These are phyloP conservation scores for Penicillium coffeae DNA, from an alignment of 495 filamentous ascomycete species.

Conservation along the genomic window DNA sequence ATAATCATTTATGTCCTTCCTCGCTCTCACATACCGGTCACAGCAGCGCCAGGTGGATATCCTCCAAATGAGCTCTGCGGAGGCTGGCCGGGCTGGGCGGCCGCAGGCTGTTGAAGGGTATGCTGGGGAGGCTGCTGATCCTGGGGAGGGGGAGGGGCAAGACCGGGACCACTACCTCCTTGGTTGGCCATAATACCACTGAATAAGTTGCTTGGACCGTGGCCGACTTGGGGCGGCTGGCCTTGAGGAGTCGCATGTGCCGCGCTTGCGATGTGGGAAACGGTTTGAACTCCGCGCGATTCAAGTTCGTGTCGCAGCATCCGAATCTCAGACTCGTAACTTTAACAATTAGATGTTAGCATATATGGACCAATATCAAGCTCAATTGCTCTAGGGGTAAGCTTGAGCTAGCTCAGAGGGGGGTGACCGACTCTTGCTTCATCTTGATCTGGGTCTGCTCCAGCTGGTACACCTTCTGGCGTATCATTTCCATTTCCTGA, in stretches of 20 bases:
- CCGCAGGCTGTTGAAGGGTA: conserved; percentile 57
- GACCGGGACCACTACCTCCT: conserved; percentile 77
- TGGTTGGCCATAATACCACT: conserved; percentile 93
- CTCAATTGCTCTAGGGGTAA: neutral
- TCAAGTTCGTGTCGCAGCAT: conserved; percentile 87
- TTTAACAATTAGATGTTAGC: conserved; percentile 30
- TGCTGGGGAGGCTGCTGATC: conserved; percentile 58
- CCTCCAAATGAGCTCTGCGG: conserved; percentile 56
- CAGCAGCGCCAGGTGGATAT: conserved; percentile 59
- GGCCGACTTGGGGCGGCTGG: conserved; percentile 81
- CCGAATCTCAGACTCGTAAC: conserved; percentile 89
- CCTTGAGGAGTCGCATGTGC: conserved; percentile 78
- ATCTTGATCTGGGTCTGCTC: conserved; percentile 82
- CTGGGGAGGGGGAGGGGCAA: conserved; percentile 77
- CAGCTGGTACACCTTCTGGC: conserved; percentile 83
- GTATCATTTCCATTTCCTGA: conserved; percentile 87
- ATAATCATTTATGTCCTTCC: conserved; percentile 12
- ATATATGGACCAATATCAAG: neutral
- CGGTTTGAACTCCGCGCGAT: conserved; percentile 69
- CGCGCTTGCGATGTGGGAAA: conserved; percentile 58
- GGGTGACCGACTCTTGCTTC: conserved; percentile 74
- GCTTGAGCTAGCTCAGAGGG: neutral
- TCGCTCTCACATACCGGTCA: conserved; percentile 58
- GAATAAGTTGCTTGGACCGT: conserved; percentile 87
- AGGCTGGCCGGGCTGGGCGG: conserved; percentile 58